phyloP scores from a whole-genome alignment of 768 basidiomycete genomes.

The Auricularia auricula-judae region DNA sequence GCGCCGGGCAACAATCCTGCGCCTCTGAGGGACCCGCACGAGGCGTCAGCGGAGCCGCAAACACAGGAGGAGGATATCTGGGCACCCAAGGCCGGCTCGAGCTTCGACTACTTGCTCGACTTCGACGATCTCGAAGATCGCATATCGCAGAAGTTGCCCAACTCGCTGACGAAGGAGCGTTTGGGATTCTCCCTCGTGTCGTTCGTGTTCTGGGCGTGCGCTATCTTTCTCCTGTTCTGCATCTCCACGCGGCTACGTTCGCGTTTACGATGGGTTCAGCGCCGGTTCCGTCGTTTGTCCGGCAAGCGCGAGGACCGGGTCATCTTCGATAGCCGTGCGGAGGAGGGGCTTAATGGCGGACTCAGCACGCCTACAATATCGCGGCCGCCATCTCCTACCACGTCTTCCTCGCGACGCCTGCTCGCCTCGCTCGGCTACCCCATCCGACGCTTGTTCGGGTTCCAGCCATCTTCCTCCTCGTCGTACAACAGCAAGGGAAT shows the following conservation, averaged over 20 bases:
- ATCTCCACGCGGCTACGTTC: conserved; percentile 4
- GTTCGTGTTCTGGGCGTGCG: conserved; percentile 6
- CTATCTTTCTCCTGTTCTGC: conserved; percentile 4
- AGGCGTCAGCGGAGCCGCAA: conserved; percentile 34
- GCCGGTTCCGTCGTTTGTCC: not conserved
- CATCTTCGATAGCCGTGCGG: not conserved
- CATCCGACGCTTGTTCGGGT: not conserved
- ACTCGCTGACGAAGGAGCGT: conserved; percentile 40
- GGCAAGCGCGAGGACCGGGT: not conserved
- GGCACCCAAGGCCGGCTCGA: conserved; percentile 48
- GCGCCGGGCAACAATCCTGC: conserved; percentile 30
- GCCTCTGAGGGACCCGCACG: conserved; percentile 55
- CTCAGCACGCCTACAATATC: conserved; percentile 4
- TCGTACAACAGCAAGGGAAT: not conserved
- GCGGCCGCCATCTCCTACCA: conserved; percentile 2
- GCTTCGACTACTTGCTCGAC: conserved; percentile 34
- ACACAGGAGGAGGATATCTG: conserved; percentile 39
- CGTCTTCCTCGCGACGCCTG: not conserved
- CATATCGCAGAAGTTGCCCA: conserved; percentile 56
- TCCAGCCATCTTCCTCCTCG: not conserved
- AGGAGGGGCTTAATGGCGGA: not conserved
- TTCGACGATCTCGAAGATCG: conserved; percentile 51
- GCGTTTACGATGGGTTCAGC: conserved; percentile 1
- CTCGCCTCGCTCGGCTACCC: not conserved
- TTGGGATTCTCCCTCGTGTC: conserved; percentile 9